A percentile compares a stretch with the other conserved stretches of the same genome.
Evolutionary conservation across 176 grass and related monocot genomes (phyloP).

Genomic region (Secale cereale): DNA sequence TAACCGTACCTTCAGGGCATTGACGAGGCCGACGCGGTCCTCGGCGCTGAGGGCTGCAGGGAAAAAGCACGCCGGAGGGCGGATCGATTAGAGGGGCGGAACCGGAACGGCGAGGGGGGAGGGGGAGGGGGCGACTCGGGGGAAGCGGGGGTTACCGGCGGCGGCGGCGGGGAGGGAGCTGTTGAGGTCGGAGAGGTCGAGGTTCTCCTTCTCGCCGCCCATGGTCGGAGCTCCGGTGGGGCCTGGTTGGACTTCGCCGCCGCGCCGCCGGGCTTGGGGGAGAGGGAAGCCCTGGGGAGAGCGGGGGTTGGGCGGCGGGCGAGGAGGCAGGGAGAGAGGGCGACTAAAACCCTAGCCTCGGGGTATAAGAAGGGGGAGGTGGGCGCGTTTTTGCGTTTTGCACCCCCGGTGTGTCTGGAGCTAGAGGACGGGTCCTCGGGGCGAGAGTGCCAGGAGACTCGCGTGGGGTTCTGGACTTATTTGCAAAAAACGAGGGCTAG

Average conservation of each 20-base stretch:
- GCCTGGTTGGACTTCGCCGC: constrained; percentile 6
- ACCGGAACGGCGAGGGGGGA: neutral
- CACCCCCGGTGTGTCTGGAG: neutral
- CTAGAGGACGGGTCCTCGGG: neutral
- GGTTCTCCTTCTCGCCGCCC: constrained; percentile 52
- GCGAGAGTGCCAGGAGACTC: neutral
- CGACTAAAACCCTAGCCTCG: constrained; percentile 47
- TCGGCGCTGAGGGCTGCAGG: constrained; percentile 53
- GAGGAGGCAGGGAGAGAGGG: constrained; percentile 14
- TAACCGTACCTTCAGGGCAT: constrained; percentile 56
- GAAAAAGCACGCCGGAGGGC: neutral
- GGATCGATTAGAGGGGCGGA: neutral
- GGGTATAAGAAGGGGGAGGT: constrained; percentile 46
- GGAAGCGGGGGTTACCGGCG: constrained; percentile 18
- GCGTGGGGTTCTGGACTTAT: neutral
- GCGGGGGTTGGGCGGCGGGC: constrained; percentile 1
- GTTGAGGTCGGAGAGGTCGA: constrained; percentile 65
- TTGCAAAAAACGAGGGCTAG: neutral
- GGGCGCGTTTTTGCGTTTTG: constrained; percentile 1
- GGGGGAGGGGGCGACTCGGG: neutral
- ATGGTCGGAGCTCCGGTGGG: constrained; percentile 31
- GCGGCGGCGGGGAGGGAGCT: constrained; percentile 41
- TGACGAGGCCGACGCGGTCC: constrained; percentile 67
- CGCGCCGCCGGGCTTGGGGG: constrained; percentile 19
- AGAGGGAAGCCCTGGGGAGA: neutral